Evolutionary conservation across 2,329 filamentous ascomycete species (phyloP), one percentile per base, ranked within the genome.

Genomic region (Endoconidiophora polonica): DNA sequence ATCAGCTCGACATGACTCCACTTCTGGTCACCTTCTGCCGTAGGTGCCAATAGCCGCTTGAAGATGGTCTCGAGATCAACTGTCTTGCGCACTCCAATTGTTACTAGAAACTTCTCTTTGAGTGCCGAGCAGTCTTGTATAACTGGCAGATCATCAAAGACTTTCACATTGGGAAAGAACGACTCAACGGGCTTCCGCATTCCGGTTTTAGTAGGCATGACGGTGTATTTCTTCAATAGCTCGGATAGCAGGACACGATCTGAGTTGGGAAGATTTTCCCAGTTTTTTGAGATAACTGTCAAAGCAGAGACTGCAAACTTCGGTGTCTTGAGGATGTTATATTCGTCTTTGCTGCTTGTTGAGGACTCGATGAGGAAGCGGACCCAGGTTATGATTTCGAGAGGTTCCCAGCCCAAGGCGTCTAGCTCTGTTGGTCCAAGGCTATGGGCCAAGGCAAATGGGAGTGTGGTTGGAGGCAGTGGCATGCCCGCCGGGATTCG

Each of bases 1-100:
- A 98, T 87, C 23, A 98, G 70, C 61, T 98, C 90, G 54, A 94
- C 79, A 61, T 96, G 90, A 52, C 86, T 95, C 85, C 86, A 94
- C 62, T 80, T 79, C 54, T 72, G 73, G 23, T 73, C 72, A n/a
- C 70, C 68, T 7, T 62, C 63, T 12, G 72, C 67, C 0, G 68
- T 59, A 14, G 74, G 72, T 47, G 74, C 79, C 56, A 95, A 73
- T 41, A 98, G 72, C 42, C 90, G 76, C 22, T 84, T 83, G 59
- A 98, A 96, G 26, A 98, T 93, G 26, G 93, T 90, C 29, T 86
- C 86, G 2, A 98, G 69, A 57, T 98, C 91, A 18, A 98, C 81
- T 0, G 91, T 98, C 67, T 96, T 96, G 53, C 91, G 79, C 23
- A 98, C 88, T 2, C 91, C 90, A 29, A 98, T 69, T 2, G 84